Percentiles rank a stretch among this genome's conserved stretches.
Conservation (phyloP, 2,329 filamentous ascomycete species). For the Scedosporium boydii region DNA sequence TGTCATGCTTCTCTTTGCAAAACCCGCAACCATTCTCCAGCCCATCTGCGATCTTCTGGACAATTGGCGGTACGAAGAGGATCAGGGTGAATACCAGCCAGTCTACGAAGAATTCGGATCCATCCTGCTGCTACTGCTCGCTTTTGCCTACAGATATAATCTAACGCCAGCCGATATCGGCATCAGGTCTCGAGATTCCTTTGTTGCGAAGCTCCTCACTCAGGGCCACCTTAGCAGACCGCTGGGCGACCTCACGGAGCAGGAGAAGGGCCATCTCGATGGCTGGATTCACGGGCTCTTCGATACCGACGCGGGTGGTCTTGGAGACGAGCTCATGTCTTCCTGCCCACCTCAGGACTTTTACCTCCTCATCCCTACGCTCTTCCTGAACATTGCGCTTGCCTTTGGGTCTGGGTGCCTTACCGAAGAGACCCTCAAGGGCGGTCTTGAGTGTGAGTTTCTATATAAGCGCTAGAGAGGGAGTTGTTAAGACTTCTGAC, state of each 20-base stretch:
- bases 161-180: conserved; percentile 57
- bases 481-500: not conserved
- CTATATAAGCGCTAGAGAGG: conserved; percentile 2
- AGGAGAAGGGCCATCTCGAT: conserved; percentile 56
- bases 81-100: conserved; percentile 75
- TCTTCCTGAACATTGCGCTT: conserved; percentile 67
- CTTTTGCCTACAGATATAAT: conserved; percentile 67
- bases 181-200: conserved; percentile 48
- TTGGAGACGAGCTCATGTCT: conserved; percentile 73
- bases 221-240: conserved; percentile 47
- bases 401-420: conserved; percentile 58
- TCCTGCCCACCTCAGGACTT: conserved; percentile 77
- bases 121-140: conserved; percentile 62
- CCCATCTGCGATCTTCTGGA: conserved; percentile 69
- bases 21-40: conserved; percentile 57
- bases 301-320: conserved; percentile 60
- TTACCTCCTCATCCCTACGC: conserved; percentile 65
- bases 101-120: conserved; percentile 81
- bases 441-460: conserved; percentile 63
- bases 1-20: conserved; percentile 67
- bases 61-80: conserved; percentile 72
- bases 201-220: conserved; percentile 57
- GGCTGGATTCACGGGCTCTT: conserved; percentile 74
- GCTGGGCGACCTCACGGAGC: conserved; percentile 50
- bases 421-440: conserved; percentile 60